Evolutionary conservation across 2,329 filamentous ascomycete genomes (phyloP).

Genomic region (Drechslerella stenobrocha): DNA sequence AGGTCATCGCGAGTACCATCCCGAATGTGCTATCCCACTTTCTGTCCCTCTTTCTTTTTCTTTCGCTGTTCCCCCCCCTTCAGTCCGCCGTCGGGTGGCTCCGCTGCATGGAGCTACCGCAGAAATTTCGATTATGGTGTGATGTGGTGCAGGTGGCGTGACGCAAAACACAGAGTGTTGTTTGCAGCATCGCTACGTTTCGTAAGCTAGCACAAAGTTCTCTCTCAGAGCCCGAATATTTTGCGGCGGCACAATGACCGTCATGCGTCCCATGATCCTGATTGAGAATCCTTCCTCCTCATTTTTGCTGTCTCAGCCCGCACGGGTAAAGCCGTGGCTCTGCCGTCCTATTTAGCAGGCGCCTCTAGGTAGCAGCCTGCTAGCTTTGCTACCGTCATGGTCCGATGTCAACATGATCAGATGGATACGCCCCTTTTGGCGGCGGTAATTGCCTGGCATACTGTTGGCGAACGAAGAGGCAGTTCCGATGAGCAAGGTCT

Average conservation of each 20-base stretch:
- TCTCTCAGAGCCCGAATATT: background rate
- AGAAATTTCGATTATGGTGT: slow-evolving; percentile 37
- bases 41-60: background rate
- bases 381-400: background rate
- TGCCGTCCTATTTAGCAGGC: too few species aligned
- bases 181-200: slow-evolving; percentile 19
- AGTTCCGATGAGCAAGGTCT: too few species aligned
- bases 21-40: background rate
- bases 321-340: too few species aligned
- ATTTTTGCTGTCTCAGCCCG: background rate
- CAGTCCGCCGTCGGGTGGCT: slow-evolving; percentile 25
- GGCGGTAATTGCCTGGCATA: too few species aligned
- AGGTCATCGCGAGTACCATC: background rate
- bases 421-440: too few species aligned
- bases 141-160: slow-evolving; percentile 41
- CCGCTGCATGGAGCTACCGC: slow-evolving; percentile 26
- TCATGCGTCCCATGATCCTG: slow-evolving; percentile 46
- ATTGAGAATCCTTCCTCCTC: slow-evolving; percentile 23
- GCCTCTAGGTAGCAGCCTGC: background rate
- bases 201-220: background rate
- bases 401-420: too few species aligned
- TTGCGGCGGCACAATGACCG: slow-evolving; percentile 8
- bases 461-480: too few species aligned
- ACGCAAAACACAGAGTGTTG: slow-evolving; percentile 15
- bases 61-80: background rate